Conservation (phyloP, 768 basidiomycete genomes). For the Xerocomellus chrysenteron region DNA sequence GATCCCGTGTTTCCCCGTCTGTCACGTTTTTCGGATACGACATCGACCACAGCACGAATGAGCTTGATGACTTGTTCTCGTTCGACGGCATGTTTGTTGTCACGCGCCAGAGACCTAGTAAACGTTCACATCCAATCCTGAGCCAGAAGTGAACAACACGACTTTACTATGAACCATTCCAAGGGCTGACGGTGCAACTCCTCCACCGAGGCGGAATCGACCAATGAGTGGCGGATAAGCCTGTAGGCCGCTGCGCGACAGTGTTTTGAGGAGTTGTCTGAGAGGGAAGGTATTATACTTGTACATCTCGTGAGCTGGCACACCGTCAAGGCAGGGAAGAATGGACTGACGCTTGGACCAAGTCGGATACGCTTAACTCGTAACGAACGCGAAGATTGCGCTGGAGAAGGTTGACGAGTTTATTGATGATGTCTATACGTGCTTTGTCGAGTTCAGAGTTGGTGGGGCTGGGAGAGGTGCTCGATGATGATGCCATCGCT, state of each 20-base stretch:
- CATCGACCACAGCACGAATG: constrained; percentile 76
- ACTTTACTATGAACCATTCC: constrained; percentile 94
- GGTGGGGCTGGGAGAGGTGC: constrained; percentile 36
- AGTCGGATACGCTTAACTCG: constrained; percentile 65
- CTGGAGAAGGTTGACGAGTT: constrained; percentile 63
- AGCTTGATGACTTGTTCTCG: constrained; percentile 93
- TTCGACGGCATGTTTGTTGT: constrained; percentile 78
- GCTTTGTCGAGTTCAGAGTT: constrained; percentile 48
- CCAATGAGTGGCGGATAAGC: constrained; percentile 72
- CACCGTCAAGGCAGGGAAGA: neutral
- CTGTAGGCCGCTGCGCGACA: constrained; percentile 83
- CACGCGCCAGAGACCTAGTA: constrained; percentile 75
- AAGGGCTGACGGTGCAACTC: constrained; percentile 61
- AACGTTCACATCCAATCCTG: constrained; percentile 4
- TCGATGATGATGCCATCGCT: constrained; percentile 38
- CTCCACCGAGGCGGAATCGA: constrained; percentile 71
- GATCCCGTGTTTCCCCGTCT: constrained; percentile 39
- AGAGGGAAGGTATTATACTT: constrained; percentile 76
- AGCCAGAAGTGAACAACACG: constrained; percentile 17
- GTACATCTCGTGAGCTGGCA: constrained; percentile 9
- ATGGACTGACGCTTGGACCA: constrained; percentile 69
- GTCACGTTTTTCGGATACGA: constrained; percentile 60
- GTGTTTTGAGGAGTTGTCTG: constrained; percentile 70
- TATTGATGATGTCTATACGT: constrained; percentile 62
- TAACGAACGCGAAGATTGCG: constrained; percentile 74